Evolutionary conservation across 257 asterid genomes (phyloP).

Genomic region (Catharanthus roseus): DNA sequence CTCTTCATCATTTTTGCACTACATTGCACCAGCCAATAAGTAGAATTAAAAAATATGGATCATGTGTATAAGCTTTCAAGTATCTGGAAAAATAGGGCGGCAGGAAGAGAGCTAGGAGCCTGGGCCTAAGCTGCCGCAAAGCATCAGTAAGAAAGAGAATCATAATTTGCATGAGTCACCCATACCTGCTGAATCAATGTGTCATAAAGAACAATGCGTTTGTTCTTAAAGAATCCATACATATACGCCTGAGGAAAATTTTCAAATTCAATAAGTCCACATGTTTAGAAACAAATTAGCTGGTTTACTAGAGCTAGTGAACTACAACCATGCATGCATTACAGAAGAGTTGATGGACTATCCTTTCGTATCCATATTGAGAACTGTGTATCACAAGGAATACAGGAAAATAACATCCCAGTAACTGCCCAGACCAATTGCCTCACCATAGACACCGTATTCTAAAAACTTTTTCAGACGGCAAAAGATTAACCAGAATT

Average conservation of each 20-base stretch:
- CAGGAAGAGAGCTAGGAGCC: not conserved
- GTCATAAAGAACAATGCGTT: slow-evolving; percentile 93
- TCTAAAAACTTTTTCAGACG: not conserved
- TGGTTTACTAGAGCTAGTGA: not conserved
- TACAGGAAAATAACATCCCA: not conserved
- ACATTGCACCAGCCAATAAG: slow-evolving; percentile 16
- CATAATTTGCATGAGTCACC: not conserved
- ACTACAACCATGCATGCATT: not conserved
- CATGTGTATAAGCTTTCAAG: not conserved
- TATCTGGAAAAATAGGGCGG: not conserved
- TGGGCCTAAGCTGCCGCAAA: not conserved
- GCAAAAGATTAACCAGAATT: not conserved
- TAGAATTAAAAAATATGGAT: not conserved
- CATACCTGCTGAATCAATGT: slow-evolving; percentile 94
- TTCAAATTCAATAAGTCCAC: slow-evolving; percentile 7
- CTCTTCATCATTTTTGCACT: slow-evolving; percentile 97
- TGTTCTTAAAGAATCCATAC: slow-evolving; percentile 95
- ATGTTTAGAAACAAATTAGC: slow-evolving; percentile 2
- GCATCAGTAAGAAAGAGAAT: not conserved
- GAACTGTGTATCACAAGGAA: not conserved
- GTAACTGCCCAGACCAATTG: not conserved
- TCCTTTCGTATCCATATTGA: not conserved
- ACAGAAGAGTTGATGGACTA: not conserved
- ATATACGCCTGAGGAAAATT: slow-evolving; percentile 78
- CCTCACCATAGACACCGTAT: not conserved